A percentile compares a stretch with the other conserved stretches of the same genome.
Evolutionary conservation across 352 stramenopile genomes (phyloP).

Genomic region (Phytopythium kandeliae): DNA sequence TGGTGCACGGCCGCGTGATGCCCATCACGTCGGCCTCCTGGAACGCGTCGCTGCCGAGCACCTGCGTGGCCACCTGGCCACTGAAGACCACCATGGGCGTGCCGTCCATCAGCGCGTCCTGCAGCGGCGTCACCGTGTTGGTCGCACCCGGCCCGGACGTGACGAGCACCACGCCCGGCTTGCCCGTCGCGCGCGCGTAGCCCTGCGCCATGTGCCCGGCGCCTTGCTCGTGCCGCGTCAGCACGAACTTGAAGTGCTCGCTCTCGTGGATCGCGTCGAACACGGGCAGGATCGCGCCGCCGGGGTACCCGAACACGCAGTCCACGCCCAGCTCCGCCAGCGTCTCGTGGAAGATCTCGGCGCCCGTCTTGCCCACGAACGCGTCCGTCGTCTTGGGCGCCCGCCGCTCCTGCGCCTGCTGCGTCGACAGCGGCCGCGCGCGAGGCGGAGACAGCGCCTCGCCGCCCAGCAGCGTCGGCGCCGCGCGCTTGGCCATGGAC

Average conservation of each 20-base stretch:
- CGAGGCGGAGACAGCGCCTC: conserved; percentile 5
- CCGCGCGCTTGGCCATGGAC: conserved; percentile 13
- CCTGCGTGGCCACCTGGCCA: conserved; percentile 91
- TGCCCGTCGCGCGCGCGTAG: conserved; percentile 77
- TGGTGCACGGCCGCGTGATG: conserved; percentile 90
- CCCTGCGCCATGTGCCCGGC: conserved; percentile 85
- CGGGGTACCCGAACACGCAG: conserved; percentile 93
- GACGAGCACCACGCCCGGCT: conserved; percentile 90
- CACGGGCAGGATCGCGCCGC: conserved; percentile 91
- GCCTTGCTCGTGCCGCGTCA: conserved; percentile 79
- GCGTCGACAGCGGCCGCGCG: conserved; percentile 29
- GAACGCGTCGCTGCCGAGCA: conserved; percentile 91
- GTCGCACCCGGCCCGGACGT: conserved; percentile 92
- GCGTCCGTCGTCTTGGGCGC: conserved; percentile 64
- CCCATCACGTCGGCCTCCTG: conserved; percentile 86
- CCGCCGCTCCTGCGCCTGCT: conserved; percentile 28
- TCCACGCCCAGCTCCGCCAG: conserved; percentile 88
- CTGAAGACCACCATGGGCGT: conserved; percentile 94
- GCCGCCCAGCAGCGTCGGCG: conserved; percentile 10
- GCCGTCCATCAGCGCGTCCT: conserved; percentile 94
- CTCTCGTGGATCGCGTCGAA: conserved; percentile 93
- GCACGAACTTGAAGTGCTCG: conserved; percentile 74
- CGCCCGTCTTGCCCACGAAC: conserved; percentile 90
- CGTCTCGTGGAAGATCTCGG: conserved; percentile 93
- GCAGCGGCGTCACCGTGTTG: conserved; percentile 92